Evolutionary conservation across 305 asterid species (phyloP), one percentile per base, ranked within the genome.

Genomic region (Fraxinus paxiana): DNA sequence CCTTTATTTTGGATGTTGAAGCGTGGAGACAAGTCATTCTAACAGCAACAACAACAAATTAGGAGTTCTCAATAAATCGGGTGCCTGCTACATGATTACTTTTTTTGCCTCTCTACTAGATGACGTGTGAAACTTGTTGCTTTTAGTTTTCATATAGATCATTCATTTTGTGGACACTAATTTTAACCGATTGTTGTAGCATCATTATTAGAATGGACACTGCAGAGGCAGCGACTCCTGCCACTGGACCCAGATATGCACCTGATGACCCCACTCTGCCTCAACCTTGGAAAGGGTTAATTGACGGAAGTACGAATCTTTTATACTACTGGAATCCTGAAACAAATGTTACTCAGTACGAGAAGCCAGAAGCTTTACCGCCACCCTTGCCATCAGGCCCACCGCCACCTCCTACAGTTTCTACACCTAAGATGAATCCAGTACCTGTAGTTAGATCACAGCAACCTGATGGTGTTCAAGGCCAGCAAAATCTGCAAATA

Each of bases 291-390:
- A 94, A 95, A 87, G 97, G 97, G 43, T 89, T 95, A 78, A 90
- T 95, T 81, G 99, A 95, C 85, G 97, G 97, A 84, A 91, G 89
- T 77, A 88, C 97, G 0, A 95, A 94, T 65, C 48, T 86, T 33
- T 43, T 91, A 77, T 95, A 95, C 84, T 95, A 90, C 81, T 95
- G 99, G 99, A 95, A 95, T 87, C 97, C 94, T 15, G 98, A 95
- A 87, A 95, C 98, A 8, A 91, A 90, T 82, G 91, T 90, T 77
- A 94, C 99, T 2, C 99, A 94, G 82, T 95, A 94, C 46, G 99
- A 94, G 82, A 92, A 88, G 81, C 98, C 98, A 2, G 31, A 90
- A 10, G 86, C 90, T 37, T 67, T 82, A 74, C 90, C 96, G 0
- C 94, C 98, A 38, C 94, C 98, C 34, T 83, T 92, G 87, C 95